phyloP scores from a whole-genome alignment of 75 land plant species.

The Chamaecyparis obtusa region DNA sequence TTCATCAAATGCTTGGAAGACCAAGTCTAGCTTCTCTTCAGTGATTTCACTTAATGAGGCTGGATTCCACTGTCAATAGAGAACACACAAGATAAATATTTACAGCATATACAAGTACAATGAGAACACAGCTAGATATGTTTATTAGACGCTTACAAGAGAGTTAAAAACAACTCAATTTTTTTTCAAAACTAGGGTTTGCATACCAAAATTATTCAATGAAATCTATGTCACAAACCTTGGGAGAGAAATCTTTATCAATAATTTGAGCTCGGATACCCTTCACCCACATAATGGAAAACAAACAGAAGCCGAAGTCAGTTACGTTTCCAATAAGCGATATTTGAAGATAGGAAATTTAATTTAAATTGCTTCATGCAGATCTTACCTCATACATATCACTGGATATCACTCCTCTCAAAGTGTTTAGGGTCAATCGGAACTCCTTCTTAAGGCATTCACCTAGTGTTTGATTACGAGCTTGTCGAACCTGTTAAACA shows the following conservation, averaged over 20 bases:
- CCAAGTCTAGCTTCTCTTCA: constrained; percentile 50
- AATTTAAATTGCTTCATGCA: not conserved
- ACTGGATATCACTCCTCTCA: constrained; percentile 54
- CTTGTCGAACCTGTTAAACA: constrained; percentile 66
- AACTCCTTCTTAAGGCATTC: constrained; percentile 83
- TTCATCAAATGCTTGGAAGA: constrained; percentile 60
- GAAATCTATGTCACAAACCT: constrained; percentile 36
- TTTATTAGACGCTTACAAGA: not conserved
- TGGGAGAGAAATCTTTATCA: constrained; percentile 90
- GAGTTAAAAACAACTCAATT: not conserved
- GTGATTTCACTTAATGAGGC: constrained; percentile 51
- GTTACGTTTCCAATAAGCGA: not conserved
- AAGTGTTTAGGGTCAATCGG: constrained; percentile 69
- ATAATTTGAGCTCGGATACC: constrained; percentile 82
- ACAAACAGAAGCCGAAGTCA: not conserved
- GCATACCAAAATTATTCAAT: not conserved
- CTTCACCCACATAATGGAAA: constrained; percentile 31
- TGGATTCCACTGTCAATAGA: constrained; percentile 79
- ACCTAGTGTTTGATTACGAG: constrained; percentile 53
- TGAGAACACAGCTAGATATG: not conserved
- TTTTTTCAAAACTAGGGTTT: not conserved
- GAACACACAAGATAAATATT: constrained; percentile 4
- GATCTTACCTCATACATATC: constrained; percentile 86
- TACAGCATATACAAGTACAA: not conserved
- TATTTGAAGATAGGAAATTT: not conserved